phyloP scores from a whole-genome alignment of 257 asterid genomes.

The Henckelia pumila region DNA sequence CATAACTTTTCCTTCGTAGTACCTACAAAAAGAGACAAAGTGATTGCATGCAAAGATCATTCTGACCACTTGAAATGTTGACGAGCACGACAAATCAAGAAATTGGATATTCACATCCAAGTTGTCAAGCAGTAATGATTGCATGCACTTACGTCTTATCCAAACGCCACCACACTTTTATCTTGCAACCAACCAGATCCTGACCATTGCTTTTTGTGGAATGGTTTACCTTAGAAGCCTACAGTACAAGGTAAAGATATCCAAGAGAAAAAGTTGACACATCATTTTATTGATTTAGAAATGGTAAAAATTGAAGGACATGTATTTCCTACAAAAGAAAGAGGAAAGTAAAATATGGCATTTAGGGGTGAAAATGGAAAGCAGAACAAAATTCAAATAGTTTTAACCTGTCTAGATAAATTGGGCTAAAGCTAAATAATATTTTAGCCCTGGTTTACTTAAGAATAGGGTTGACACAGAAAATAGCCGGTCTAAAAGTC shows the following conservation, averaged over 20 bases:
- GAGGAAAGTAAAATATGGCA: no score
- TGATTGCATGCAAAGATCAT: background rate
- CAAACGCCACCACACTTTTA: slow-evolving; percentile 44
- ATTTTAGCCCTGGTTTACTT: no score
- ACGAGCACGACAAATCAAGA: background rate
- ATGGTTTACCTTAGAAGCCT: slow-evolving; percentile 23
- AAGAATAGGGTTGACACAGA: no score
- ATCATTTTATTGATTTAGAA: background rate
- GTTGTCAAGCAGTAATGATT: background rate
- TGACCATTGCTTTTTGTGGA: slow-evolving; percentile 17
- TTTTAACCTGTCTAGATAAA: no score
- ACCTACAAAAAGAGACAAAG: slow-evolving; percentile 29
- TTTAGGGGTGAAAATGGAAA: no score
- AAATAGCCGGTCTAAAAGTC: no score
- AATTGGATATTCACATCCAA: background rate
- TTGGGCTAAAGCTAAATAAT: no score
- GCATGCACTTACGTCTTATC: slow-evolving; percentile 32
- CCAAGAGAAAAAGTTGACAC: no score
- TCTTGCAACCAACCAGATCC: slow-evolving; percentile 32
- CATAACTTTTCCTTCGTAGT: no score
- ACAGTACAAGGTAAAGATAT: background rate
- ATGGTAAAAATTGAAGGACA: background rate
- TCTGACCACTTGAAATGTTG: background rate
- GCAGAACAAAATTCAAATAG: no score
- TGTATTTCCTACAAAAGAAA: background rate